Evolutionary conservation across 768 basidiomycete species (phyloP).

Genomic region (Tricholoma sp.): DNA sequence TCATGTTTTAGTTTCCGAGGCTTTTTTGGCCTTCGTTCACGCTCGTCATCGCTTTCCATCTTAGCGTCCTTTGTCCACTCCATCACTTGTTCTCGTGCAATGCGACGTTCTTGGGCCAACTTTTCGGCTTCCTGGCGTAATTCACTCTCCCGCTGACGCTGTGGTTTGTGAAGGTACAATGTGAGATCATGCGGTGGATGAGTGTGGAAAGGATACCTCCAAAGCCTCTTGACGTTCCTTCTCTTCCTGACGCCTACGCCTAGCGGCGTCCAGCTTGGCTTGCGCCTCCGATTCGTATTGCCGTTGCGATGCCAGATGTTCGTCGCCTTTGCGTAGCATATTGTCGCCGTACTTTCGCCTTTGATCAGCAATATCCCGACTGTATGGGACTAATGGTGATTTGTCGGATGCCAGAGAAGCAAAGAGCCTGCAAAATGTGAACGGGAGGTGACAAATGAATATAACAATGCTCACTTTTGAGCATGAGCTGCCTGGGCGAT

Average conservation of each 20-base stretch:
- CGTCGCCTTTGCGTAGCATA: conserved; percentile 76
- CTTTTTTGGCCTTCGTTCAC: conserved; percentile 59
- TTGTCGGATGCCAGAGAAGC: conserved; percentile 74
- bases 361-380: conserved; percentile 81
- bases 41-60: conserved; percentile 76
- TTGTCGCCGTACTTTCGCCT: conserved; percentile 86
- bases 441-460: not conserved
- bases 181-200: not conserved
- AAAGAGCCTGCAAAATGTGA: conserved; percentile 56
- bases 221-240: conserved; percentile 55
- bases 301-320: conserved; percentile 68
- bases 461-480: conserved; percentile 56
- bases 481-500: conserved; percentile 81
- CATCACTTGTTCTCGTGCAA: conserved; percentile 73
- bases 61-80: conserved; percentile 70
- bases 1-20: conserved; percentile 48
- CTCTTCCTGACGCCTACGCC: conserved; percentile 77
- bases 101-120: conserved; percentile 72
- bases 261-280: conserved; percentile 71
- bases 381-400: conserved; percentile 71
- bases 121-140: conserved; percentile 67
- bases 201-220: conserved; percentile 46
- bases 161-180: conserved; percentile 2
- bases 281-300: conserved; percentile 67
- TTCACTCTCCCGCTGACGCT: conserved; percentile 62